Conservation (phyloP, 2,329 filamentous ascomycete species). For the Penicillium sclerotigenum region DNA sequence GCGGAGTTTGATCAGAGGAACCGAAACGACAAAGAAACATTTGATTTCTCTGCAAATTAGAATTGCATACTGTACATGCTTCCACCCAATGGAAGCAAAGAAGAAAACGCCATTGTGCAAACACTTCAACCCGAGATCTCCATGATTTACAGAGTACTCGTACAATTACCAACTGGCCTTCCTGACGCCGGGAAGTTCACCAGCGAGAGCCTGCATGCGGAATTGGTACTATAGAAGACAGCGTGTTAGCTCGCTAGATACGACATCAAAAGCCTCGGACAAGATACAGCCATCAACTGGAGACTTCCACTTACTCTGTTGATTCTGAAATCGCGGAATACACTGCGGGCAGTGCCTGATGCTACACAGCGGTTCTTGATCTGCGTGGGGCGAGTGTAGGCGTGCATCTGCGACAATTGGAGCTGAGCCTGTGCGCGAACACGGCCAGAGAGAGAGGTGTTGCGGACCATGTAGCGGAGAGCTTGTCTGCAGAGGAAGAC, state of each 20-base stretch:
- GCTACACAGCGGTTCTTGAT: constrained; percentile 91
- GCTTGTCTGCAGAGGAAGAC: constrained; percentile 65
- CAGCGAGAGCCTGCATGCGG: constrained; percentile 79
- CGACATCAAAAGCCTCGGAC: not conserved
- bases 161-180: constrained; percentile 84
- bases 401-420: constrained; percentile 90
- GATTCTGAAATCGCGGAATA: constrained; percentile 92
- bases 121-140: constrained; percentile 19
- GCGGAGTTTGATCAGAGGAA: not conserved
- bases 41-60: constrained; percentile 6
- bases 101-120: constrained; percentile 30
- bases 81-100: constrained; percentile 17
- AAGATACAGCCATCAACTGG: not conserved
- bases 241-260: constrained; percentile 22
- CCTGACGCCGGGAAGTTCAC: constrained; percentile 84
- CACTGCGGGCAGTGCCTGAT: constrained; percentile 83
- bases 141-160: constrained; percentile 7
- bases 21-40: not conserved
- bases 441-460: constrained; percentile 77
- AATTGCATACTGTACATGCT: constrained; percentile 26
- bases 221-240: constrained; percentile 72
- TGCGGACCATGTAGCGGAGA: constrained; percentile 87
- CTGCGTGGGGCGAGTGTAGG: constrained; percentile 89
- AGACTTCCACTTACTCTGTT: constrained; percentile 66
- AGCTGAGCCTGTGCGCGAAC: constrained; percentile 89